Evolutionary conservation across 148 eudicot genomes (phyloP), one percentile per base, ranked within the genome.

Genomic region (Oxyria digyna): DNA sequence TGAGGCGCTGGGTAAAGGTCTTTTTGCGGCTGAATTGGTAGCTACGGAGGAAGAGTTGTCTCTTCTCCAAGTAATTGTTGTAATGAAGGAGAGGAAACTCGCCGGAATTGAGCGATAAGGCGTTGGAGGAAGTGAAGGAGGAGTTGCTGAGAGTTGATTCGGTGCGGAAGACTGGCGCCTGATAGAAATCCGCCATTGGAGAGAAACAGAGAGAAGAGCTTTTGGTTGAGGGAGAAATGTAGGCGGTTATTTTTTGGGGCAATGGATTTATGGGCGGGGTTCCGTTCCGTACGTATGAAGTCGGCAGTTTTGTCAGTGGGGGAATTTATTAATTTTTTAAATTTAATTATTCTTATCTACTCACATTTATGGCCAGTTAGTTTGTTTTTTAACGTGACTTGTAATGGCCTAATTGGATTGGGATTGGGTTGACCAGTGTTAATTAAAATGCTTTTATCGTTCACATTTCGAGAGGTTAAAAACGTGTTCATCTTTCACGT

Each of bases 1-100:
- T 84, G 9, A 84, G 66, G 64, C 74, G 87, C 38, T 82, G 83
- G 1, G 71, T 62, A 11, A 85, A 35, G 62, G 80, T 89, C 78
- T 82, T 77, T 68, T 93, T 89, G 26, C 94, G 78, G 66, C 87
- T 80, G 73, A 93, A 93, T 52, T 82, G 94, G 77, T 93, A 93
- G 80, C 98, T 93, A 52, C 88, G 81, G 52, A 93, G 78, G 74
- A 93, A 93, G 35, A 93, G 75, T 63, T 81, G 95, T 63, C 98
- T 81, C 73, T 87, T 87, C 68, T 87, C 96, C 54, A 84, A 35
- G 71, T 89, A 81, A 48, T 52, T 71, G 52, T 8, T 68, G 62
- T 42, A 59, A 27, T 35, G 65, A 4, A 59, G 65, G 37, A 59
- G 37, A 33, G 29, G 65, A 0, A 27, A 26, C 65, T 59, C 65